A percentile compares a stretch with the other conserved stretches of the same genome.
These are phyloP conservation scores for Trichoderma parareesei DNA, from an alignment of 495 filamentous ascomycete genomes.

Conservation along the genomic window DNA sequence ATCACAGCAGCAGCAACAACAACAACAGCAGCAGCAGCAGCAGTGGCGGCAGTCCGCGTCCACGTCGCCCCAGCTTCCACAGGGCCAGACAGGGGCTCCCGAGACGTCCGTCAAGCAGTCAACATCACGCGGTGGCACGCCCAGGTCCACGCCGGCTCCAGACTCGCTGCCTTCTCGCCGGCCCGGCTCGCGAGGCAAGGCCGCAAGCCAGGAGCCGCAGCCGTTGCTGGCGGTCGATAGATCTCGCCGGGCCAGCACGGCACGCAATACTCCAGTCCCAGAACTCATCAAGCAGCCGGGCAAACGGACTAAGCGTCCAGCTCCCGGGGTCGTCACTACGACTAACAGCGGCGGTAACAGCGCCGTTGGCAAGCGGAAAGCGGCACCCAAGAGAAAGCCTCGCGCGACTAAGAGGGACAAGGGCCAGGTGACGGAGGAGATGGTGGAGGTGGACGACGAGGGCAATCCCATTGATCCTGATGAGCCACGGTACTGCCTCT, in stretches of 20 bases:
- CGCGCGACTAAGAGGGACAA: conserved; percentile 45
- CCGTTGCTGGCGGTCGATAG: conserved; percentile 36
- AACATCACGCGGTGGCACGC: conserved; percentile 11
- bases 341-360: conserved; percentile 62
- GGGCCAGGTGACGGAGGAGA: conserved; percentile 25
- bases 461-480: conserved; percentile 77
- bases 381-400: conserved; percentile 59
- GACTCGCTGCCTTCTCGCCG: conserved; percentile 21
- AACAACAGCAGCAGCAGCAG: conserved; percentile 7
- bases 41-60: neutral
- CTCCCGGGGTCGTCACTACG: conserved; percentile 64
- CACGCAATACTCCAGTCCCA: conserved; percentile 48
- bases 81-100: neutral
- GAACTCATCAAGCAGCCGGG: conserved; percentile 35
- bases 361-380: conserved; percentile 71
- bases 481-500: conserved; percentile 85
- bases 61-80: conserved; percentile 1
- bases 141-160: neutral
- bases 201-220: conserved; percentile 42
- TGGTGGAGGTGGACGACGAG: conserved; percentile 50
- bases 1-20: conserved; percentile 3
- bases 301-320: conserved; percentile 57
- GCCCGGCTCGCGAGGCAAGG: conserved; percentile 41
- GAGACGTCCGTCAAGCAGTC: neutral
- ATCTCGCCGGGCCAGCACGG: conserved; percentile 48